phyloP scores from a whole-genome alignment of 148 eudicot species.

The Dysphania ambrosioides region DNA sequence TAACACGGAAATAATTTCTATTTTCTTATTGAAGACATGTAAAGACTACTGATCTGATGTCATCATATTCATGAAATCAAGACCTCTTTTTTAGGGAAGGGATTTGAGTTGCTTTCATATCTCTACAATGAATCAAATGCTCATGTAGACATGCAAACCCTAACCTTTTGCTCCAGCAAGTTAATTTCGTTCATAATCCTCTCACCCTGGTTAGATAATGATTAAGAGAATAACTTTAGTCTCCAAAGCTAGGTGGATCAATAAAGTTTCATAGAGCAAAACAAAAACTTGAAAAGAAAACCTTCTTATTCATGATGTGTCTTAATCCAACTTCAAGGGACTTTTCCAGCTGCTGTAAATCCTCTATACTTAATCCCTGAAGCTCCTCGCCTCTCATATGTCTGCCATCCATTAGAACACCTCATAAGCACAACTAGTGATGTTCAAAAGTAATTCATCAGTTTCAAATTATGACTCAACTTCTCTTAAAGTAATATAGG shows the following conservation, averaged over 20 bases:
- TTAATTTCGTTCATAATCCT: constrained; percentile 63
- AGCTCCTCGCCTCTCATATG: constrained; percentile 94
- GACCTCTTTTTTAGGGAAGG: background rate
- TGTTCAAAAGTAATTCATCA: background rate
- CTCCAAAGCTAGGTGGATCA: background rate
- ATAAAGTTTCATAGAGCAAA: too few species aligned
- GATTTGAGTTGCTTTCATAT: background rate
- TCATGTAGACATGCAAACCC: constrained; percentile 3
- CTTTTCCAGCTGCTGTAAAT: constrained; percentile 63
- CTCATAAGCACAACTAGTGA: background rate
- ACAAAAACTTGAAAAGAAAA: constrained; percentile 8
- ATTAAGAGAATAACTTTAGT: background rate
- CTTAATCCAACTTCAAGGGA: constrained; percentile 74
- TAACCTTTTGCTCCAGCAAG: constrained; percentile 74
- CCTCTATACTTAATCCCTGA: constrained; percentile 69
- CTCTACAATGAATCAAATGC: background rate
- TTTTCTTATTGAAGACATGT: background rate
- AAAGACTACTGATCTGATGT: background rate
- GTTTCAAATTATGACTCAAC: background rate
- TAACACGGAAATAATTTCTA: background rate
- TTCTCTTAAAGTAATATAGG: constrained; percentile 1
- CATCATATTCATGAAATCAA: background rate
- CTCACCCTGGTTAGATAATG: constrained; percentile 48
- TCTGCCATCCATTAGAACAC: constrained; percentile 38
- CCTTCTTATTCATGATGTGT: constrained; percentile 81